Evolutionary conservation across 257 asterid species (phyloP), one percentile per base, ranked within the genome.

Genomic region (Salvia rosmarinus): DNA sequence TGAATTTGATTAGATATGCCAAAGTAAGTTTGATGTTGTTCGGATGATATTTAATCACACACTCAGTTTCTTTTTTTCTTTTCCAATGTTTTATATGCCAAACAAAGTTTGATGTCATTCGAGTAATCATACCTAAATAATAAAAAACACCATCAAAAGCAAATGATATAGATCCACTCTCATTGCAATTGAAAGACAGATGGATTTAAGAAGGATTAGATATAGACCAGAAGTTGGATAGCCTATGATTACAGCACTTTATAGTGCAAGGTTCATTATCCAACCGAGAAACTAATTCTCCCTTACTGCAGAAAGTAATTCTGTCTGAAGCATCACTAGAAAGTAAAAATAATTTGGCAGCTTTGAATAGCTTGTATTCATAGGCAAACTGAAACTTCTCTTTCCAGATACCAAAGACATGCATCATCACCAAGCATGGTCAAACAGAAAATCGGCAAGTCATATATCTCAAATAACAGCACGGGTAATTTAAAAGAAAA

Each of bases 381-480:
- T 39, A 39, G 66, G 46, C 65, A 30, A 64, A 50, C 44, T 52
- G 58, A 61, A 67, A 50, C 61, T 14, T 4, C 16, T 58, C 69
- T 19, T 25, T 39, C 49, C 42, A 51, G 3, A 62, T 19, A 28
- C 49, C 28, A 44, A 68, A 32, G 42, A 46, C 42, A 64, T 23
- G 55, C 16, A 52, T 30, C 25, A 52, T 58, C 17, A 55, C 43
- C 59, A 51, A 69, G 64, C 30, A 74, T 25, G 65, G 25, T 37
- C 39, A 46, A 32, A 17, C 21, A 32, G 13, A 67, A 63, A 56
- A 14, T 37, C 25, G n/a, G 46, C 34, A 62, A 14, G 42, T 50
- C 73, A 61, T 17, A 52, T 44, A 67, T 14, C 63, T 52, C 76
- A 75, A 67, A 51, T n/a, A 51, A 54, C 23, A 57, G 44, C 12